Evolutionary conservation across 208 protist genomes (phyloP).

Genomic region (Trypanosoma cruzi): DNA sequence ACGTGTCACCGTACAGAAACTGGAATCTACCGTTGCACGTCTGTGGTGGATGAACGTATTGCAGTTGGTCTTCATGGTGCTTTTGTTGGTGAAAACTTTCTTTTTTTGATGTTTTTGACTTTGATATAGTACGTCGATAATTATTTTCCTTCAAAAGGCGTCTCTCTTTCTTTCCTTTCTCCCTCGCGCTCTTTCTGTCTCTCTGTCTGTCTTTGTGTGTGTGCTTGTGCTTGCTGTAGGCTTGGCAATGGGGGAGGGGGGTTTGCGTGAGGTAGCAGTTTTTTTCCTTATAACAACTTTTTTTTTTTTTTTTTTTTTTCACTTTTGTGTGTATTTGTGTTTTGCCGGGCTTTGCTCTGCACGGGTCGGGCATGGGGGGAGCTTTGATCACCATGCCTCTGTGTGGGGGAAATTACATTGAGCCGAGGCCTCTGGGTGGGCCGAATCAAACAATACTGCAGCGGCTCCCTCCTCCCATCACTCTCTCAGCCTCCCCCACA

Average conservation of each 20-base stretch:
- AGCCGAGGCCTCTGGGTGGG: too few species aligned
- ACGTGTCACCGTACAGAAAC: constrained; percentile 38
- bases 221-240: neutral
- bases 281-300: too few species aligned
- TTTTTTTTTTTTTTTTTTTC: neutral
- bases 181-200: too few species aligned
- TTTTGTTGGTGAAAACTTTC: constrained; percentile 25
- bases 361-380: neutral
- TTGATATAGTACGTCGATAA: neutral
- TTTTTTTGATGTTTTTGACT: constrained; percentile 3
- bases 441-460: neutral
- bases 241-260: too few species aligned
- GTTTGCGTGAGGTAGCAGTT: too few species aligned
- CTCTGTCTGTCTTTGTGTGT: neutral
- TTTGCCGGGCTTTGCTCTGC: neutral
- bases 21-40: constrained; percentile 55
- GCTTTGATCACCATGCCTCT: neutral
- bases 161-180: too few species aligned
- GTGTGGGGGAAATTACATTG: neutral
- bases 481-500: neutral
- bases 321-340: too few species aligned
- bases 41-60: constrained; percentile 52
- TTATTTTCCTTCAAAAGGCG: neutral
- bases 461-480: neutral
- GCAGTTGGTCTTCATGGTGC: constrained; percentile 35